Evolutionary conservation across 305 asterid species (phyloP).

Genomic region (Fraxinus platypoda): DNA sequence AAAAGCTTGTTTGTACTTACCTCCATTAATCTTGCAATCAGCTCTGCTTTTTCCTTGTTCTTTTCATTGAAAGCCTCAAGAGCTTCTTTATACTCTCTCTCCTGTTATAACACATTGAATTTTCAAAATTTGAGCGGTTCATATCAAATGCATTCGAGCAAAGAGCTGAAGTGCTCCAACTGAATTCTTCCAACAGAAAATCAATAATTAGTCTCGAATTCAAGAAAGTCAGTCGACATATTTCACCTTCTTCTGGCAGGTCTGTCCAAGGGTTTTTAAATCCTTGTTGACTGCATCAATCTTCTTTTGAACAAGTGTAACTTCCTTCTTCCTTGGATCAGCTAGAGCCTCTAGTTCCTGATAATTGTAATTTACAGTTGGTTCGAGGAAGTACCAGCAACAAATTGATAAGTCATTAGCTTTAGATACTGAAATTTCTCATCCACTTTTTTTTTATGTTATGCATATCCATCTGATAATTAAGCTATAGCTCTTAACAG

Average conservation of each 20-base stretch:
- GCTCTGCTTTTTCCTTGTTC: conserved; percentile 91
- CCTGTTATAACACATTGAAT: conserved; percentile 43
- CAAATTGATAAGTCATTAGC: not conserved
- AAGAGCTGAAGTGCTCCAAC: not conserved
- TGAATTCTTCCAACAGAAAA: not conserved
- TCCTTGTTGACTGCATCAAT: conserved; percentile 84
- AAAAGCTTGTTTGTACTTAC: conserved; percentile 38
- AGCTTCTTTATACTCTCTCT: conserved; percentile 92
- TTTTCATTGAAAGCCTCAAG: conserved; percentile 89
- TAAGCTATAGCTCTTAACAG: not conserved
- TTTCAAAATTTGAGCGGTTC: not conserved
- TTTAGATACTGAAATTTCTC: not conserved
- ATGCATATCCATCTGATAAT: not conserved
- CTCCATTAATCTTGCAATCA: conserved; percentile 93
- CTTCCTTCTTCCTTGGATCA: conserved; percentile 96
- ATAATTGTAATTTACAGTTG: conserved; percentile 14
- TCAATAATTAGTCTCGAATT: not conserved
- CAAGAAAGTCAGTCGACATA: not conserved
- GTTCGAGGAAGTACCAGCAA: not conserved
- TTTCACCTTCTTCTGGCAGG: conserved; percentile 95
- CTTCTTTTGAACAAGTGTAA: conserved; percentile 70
- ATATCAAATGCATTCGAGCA: not conserved
- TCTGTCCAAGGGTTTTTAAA: conserved; percentile 79
- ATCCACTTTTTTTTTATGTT: not conserved
- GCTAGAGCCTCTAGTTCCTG: conserved; percentile 86